These are phyloP conservation scores for Pichia sp. DNA, from an alignment of 1,139 yeast genomes.

Conservation along the genomic window DNA sequence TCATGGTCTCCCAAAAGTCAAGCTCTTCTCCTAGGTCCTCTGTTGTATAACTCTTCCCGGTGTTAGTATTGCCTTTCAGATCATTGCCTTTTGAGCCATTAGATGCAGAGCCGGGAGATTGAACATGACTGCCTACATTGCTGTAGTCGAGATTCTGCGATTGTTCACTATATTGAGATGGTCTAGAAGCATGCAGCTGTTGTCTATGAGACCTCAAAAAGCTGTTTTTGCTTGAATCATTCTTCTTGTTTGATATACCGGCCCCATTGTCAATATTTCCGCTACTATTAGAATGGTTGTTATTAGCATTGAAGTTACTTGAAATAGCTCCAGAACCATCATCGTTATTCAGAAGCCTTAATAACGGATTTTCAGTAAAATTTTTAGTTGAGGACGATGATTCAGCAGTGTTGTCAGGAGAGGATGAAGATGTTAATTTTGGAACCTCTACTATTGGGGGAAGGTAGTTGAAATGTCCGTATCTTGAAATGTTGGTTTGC, in stretches of 20 bases:
- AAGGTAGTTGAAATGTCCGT: constrained; percentile 67
- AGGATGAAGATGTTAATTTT: constrained; percentile 55
- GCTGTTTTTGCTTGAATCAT: constrained; percentile 3
- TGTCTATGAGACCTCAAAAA: constrained; percentile 18
- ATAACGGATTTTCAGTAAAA: constrained; percentile 40
- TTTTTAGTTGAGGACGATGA: constrained; percentile 28
- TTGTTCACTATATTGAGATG: constrained; percentile 1
- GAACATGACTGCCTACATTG: background rate
- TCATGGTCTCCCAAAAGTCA: constrained; percentile 70
- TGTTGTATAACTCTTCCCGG: constrained; percentile 14
- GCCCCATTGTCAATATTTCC: background rate
- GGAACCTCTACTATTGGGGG: constrained; percentile 74
- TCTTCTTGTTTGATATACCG: background rate
- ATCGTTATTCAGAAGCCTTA: constrained; percentile 38
- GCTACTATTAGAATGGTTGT: background rate
- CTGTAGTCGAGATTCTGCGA: background rate
- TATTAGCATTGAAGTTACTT: background rate
- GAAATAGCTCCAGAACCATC: constrained; percentile 3
- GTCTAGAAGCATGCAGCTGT: constrained; percentile 11
- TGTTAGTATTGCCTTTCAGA: background rate
- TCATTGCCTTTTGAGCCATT: background rate
- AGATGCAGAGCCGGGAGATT: background rate
- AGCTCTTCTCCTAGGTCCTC: constrained; percentile 47
- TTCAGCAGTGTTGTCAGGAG: constrained; percentile 34
- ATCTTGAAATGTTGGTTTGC: constrained; percentile 54